These are phyloP conservation scores for Potentilla sterilis DNA, from an alignment of 306 rosid species.

Conservation along the genomic window DNA sequence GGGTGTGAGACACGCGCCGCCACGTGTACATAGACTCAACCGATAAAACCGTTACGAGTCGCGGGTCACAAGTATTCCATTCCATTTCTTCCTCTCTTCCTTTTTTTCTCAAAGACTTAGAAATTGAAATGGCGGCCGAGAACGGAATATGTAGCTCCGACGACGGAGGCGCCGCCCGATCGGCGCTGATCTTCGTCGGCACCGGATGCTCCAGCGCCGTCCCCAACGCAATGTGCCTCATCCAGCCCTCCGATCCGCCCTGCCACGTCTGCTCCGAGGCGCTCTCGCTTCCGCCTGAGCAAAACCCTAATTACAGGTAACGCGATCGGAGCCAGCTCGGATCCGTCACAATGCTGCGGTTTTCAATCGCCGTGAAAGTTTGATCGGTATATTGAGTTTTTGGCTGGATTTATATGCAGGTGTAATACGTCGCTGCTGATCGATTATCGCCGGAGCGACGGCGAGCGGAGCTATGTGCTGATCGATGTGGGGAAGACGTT, in stretches of 20 bases:
- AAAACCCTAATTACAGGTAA: conserved; percentile 88
- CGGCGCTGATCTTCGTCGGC: conserved; percentile 86
- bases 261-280: conserved; percentile 75
- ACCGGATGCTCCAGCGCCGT: conserved; percentile 92
- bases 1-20: neutral
- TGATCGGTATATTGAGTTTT: neutral
- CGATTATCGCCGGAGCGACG: conserved; percentile 63
- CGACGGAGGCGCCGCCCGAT: conserved; percentile 20
- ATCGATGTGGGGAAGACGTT: conserved; percentile 95
- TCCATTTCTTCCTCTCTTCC: neutral
- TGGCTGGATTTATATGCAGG: conserved; percentile 39
- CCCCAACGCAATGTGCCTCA: conserved; percentile 71
- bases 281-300: conserved; percentile 55
- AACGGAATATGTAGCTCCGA: conserved; percentile 21
- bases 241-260: conserved; percentile 81
- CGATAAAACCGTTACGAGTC: neutral
- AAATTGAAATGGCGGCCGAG: conserved; percentile 49
- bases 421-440: conserved; percentile 87
- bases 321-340: neutral
- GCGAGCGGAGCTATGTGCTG: conserved; percentile 55
- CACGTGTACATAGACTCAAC: neutral
- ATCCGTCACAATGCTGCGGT: neutral
- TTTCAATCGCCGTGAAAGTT: neutral
- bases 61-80: conserved; percentile 10
- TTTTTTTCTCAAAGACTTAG: neutral